Evolutionary conservation across 768 basidiomycete genomes (phyloP), one percentile per base, ranked within the genome.

Genomic region (Termitomyces sp.): DNA sequence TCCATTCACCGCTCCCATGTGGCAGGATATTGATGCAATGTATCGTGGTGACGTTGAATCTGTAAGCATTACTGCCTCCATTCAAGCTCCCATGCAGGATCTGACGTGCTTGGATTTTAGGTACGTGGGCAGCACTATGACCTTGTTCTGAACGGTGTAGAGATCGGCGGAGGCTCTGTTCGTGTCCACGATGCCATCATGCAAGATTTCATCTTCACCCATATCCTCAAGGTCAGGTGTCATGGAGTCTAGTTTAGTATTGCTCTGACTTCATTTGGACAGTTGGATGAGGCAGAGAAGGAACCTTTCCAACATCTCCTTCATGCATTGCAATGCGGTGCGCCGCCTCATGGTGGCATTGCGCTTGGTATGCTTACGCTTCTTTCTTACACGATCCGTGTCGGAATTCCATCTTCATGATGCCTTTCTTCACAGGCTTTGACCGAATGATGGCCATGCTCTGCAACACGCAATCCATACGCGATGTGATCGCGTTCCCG

Each of bases 61-160:
- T 66, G 84, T 85, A 68, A 65, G 81, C 18, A 35, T 48, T 22
- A 39, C 70, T 49, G 44, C 58, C 24, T 62, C 60, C 51, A 36
- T 11, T 24, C 11, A 22, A 39, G 58, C 22, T 38, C 40, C 38
- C 35, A n/a, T 42, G 4, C 38, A 57, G 40, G 39, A 22, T 39
- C 52, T 52, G 20, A 67, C 32, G 24, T 57, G 24, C 20, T 55
- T 50, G 28, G 40, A 20, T 49, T 28, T 48, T 70, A 93, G 89
- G 89, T 96, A 67, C 87, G 95, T 57, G 95, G 94, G 18, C 95
- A 98, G 71, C 95, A 98, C 74, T 98, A 97, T 70, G 95, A 98
- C 77, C 86, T 98, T 46, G 94, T 98, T 33, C 73, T 98, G 64
- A 94, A 98, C 73, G 95, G 95, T 7, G 85, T 89, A 60, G 95